Evolutionary conservation across 345 rosid genomes (phyloP).

Genomic region (Excoecaria cochinchinensis): DNA sequence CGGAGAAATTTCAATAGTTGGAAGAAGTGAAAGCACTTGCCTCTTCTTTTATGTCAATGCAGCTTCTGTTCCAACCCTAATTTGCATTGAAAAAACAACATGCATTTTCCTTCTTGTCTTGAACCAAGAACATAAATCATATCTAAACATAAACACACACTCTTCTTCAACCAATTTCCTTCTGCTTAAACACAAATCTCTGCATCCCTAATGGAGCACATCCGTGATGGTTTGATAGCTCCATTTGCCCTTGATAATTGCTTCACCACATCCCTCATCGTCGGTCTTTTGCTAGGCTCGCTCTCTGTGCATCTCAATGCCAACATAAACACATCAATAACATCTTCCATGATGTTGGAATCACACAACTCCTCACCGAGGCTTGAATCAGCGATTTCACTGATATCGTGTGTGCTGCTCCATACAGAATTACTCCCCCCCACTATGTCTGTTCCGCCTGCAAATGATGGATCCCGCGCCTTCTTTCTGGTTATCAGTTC

Average conservation of each 20-base stretch:
- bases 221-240: neutral
- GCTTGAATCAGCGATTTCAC: conserved; percentile 41
- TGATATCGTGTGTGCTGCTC: conserved; percentile 39
- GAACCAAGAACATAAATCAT: neutral
- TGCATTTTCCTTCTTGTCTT: neutral
- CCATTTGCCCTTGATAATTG: conserved; percentile 32
- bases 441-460: conserved; percentile 39
- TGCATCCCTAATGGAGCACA: neutral
- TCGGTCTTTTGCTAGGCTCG: conserved; percentile 58
- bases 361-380: conserved; percentile 51
- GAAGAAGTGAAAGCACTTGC: too few relatives aligned
- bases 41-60: too few relatives aligned
- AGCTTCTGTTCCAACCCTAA: too few relatives aligned
- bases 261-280: conserved; percentile 70
- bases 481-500: conserved; percentile 29
- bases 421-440: conserved; percentile 48
- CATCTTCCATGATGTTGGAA: conserved; percentile 51
- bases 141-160: neutral
- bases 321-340: conserved; percentile 38
- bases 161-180: neutral
- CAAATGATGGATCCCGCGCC: conserved; percentile 17
- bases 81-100: neutral
- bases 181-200: neutral
- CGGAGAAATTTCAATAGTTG: too few relatives aligned
- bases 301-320: conserved; percentile 62